Conservation (phyloP, 2,329 filamentous ascomycete species). For the Rhytidhysteron rufulum region DNA sequence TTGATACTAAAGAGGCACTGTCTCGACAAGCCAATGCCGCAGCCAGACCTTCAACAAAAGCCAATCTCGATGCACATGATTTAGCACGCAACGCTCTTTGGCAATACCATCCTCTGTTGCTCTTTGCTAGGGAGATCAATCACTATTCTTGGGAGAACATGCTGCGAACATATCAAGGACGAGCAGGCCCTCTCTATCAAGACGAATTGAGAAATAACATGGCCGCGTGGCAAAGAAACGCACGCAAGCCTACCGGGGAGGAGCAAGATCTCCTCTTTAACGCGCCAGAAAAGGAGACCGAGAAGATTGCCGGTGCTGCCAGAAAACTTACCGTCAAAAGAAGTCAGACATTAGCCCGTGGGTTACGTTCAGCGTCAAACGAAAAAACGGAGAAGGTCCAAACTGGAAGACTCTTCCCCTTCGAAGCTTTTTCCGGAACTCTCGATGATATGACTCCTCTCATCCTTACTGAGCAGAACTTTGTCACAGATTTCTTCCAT, state of each 20-base stretch:
- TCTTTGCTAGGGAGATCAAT: constrained; percentile 86
- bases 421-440: constrained; percentile 75
- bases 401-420: constrained; percentile 67
- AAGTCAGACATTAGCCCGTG: constrained; percentile 79
- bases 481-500: constrained; percentile 95
- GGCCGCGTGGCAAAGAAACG: constrained; percentile 74
- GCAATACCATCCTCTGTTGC: constrained; percentile 81
- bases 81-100: constrained; percentile 71
- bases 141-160: constrained; percentile 74
- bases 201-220: constrained; percentile 76
- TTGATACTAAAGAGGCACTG: constrained; percentile 64
- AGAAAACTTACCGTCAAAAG: constrained; percentile 91
- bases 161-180: constrained; percentile 75
- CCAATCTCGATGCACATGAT: constrained; percentile 67
- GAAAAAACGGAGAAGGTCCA: constrained; percentile 61
- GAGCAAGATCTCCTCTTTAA: constrained; percentile 87
- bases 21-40: constrained; percentile 45
- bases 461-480: constrained; percentile 93
- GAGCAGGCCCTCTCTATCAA: constrained; percentile 72
- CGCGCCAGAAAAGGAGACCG: constrained; percentile 81
- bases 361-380: constrained; percentile 63
- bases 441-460: constrained; percentile 79
- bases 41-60: constrained; percentile 49
- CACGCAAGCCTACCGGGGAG: constrained; percentile 69
- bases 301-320: constrained; percentile 63